Percentiles rank a stretch among this genome's conserved stretches.
Conservation (phyloP, 2,329 filamentous ascomycete species). For the Colletotrichum tropicicola region DNA sequence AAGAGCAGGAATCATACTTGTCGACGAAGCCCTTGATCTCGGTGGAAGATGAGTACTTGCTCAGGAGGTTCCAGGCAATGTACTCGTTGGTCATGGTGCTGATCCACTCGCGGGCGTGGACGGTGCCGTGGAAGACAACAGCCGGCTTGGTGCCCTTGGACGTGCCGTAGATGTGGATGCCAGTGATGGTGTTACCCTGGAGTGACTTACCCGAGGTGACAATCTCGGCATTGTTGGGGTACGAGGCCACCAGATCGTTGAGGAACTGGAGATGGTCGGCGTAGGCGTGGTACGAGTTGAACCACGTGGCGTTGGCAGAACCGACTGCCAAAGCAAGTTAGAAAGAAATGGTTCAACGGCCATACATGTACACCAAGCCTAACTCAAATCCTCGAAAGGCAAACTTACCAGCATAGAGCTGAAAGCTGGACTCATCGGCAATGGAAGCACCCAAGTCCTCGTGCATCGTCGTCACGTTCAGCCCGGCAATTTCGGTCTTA, state of each 20-base stretch:
- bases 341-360: no score
- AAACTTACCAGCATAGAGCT: constrained; percentile 34
- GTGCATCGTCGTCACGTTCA: constrained; percentile 46
- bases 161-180: constrained; percentile 57
- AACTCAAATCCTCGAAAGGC: no score
- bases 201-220: constrained; percentile 51
- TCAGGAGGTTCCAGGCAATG: constrained; percentile 51
- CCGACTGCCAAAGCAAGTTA: not conserved
- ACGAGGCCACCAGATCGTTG: constrained; percentile 43
- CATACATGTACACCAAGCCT: not conserved
- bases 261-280: constrained; percentile 52
- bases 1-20: constrained; percentile 67
- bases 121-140: constrained; percentile 57
- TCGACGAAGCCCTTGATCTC: constrained; percentile 54
- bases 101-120: constrained; percentile 63
- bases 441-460: constrained; percentile 50
- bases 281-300: constrained; percentile 55
- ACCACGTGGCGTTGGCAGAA: constrained; percentile 45
- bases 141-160: constrained; percentile 50
- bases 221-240: constrained; percentile 50
- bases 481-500: constrained; percentile 38
- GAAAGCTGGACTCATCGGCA: constrained; percentile 43
- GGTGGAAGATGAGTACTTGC: constrained; percentile 41
- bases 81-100: constrained; percentile 53
- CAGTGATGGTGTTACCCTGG: constrained; percentile 61